Base-by-base conservation (phyloP, 2,329 filamentous ascomycete species). In the Talaromyces sp. region DNA sequence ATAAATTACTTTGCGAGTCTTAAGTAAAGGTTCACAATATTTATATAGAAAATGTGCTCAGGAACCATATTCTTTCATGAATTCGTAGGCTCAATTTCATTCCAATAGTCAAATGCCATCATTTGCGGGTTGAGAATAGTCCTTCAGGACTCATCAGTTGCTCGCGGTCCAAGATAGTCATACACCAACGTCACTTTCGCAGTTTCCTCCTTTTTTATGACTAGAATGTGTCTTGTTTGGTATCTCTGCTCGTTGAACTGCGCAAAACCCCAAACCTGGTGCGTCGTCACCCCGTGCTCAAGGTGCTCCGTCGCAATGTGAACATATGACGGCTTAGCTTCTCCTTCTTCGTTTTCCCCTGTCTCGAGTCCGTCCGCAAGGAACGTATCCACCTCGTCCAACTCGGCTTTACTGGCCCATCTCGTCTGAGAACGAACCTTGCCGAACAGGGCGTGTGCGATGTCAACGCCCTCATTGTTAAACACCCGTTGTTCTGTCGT, bases 251-350 rank as follows among this genome's bases (percentile, higher is more conserved):
- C 50, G 50, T 56, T 56, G 50, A 56, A 35, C 25, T 31, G 15
- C n/a, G 50, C 25, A 56, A 56, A 56, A n/a, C 50, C 50, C 50
- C 50, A 56, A 35, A 56, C 50, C 33, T 56, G 50, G 50, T 56
- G 50, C 10, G 50, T 56, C n/a, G 25, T 56, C 50, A 56, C 50
- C 11, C 33, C 50, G 17, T 56, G 50, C 8, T 56, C 50, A 19
- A 56, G 50, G 27, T 56, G 50, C 27, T 56, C 50, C 27, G 50
- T 56, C 31, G 17, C 27, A 7, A 56, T 56, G 25, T 56, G 50
- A 35, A 56, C 50, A 56, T 56, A 56, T 19, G 33, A 35, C 25
- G 50, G 17, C 50, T 35, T 22, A 56, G 31, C 27, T 27, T 10
- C 50, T 15, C 50, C 50, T 27, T 25, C 50, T 56, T 19, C 33